These are phyloP conservation scores for Lentinula novae-zelandiae DNA, from an alignment of 1,284 basidiomycete genomes.

Conservation along the genomic window DNA sequence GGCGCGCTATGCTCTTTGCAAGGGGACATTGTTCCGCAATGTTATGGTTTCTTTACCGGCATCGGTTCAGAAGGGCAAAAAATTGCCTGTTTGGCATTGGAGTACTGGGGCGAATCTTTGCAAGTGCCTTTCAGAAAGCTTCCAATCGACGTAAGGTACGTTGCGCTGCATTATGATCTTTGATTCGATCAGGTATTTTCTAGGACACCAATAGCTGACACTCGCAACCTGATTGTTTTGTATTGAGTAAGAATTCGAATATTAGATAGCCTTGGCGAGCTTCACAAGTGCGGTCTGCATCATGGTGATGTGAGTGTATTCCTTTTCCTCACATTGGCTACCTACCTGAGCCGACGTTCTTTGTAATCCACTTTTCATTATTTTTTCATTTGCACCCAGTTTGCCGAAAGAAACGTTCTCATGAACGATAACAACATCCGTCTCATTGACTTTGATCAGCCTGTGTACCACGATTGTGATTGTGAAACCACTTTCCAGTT, in stretches of 20 bases:
- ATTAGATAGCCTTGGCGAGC: conserved; percentile 26
- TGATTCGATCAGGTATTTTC: not conserved
- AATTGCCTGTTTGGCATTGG: conserved; percentile 32
- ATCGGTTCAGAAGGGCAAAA: conserved; percentile 25
- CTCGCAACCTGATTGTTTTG: not conserved
- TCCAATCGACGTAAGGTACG: conserved; percentile 28
- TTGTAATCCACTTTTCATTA: not conserved
- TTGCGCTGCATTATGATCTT: not conserved
- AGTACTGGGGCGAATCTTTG: conserved; percentile 32
- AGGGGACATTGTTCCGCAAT: conserved; percentile 27
- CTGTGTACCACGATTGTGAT: conserved; percentile 26
- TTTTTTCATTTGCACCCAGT: conserved; percentile 12
- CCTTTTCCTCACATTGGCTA: not conserved
- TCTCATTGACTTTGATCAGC: conserved; percentile 34
- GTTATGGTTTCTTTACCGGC: conserved; percentile 31
- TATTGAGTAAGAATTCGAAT: conserved; percentile 25
- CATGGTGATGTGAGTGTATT: conserved; percentile 18
- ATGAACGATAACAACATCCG: conserved; percentile 29
- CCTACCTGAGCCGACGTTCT: not conserved
- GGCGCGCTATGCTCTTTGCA: conserved; percentile 28
- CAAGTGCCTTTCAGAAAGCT: conserved; percentile 26
- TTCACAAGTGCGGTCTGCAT: conserved; percentile 30
- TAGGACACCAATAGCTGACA: not conserved
- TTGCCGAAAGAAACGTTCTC: conserved; percentile 36
- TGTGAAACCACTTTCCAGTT: conserved; percentile 24